These are phyloP conservation scores for Cordyceps sp. DNA, from an alignment of 2,329 filamentous ascomycete genomes.

Conservation along the genomic window DNA sequence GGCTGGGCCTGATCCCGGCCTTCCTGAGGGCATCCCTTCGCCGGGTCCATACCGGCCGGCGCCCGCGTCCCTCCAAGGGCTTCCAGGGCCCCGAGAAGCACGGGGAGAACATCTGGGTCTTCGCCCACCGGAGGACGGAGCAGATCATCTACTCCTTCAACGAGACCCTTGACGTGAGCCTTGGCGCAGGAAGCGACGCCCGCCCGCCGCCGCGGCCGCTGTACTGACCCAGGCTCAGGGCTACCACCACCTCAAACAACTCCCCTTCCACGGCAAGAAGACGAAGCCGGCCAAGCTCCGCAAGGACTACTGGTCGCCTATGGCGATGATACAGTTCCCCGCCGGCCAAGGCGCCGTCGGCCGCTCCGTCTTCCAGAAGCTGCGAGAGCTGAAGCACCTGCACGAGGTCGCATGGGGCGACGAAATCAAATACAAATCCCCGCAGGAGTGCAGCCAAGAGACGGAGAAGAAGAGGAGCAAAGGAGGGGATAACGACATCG, in stretches of 20 bases:
- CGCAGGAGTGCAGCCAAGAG: slow-evolving; percentile 14
- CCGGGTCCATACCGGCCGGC: slow-evolving; percentile 13
- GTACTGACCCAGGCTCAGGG: slow-evolving; percentile 9
- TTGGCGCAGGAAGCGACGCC: background rate
- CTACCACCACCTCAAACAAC: slow-evolving; percentile 32
- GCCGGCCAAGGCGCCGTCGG: slow-evolving; percentile 34
- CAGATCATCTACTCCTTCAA: slow-evolving; percentile 36
- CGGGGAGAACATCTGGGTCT: slow-evolving; percentile 42
- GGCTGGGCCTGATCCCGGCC: slow-evolving; percentile 24
- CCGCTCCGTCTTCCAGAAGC: slow-evolving; percentile 41
- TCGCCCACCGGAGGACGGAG: slow-evolving; percentile 29
- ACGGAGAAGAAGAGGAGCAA: slow-evolving; percentile 18
- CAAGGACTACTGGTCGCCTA: slow-evolving; percentile 49
- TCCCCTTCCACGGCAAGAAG: slow-evolving; percentile 54
- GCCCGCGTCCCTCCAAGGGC: slow-evolving; percentile 1
- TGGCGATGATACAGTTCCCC: slow-evolving; percentile 43
- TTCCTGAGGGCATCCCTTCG: slow-evolving; percentile 25
- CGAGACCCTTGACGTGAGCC: slow-evolving; percentile 25
- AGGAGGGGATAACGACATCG: slow-evolving; percentile 12
- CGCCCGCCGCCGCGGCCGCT: background rate
- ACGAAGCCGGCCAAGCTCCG: slow-evolving; percentile 43
- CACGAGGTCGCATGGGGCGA: slow-evolving; percentile 46
- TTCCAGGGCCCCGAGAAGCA: slow-evolving; percentile 20
- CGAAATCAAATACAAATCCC: slow-evolving; percentile 23
- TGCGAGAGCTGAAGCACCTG: slow-evolving; percentile 45